Evolutionary conservation across 805 yeast species (phyloP), one percentile per base, ranked within the genome.

Genomic region (Danielia reshetovae): DNA sequence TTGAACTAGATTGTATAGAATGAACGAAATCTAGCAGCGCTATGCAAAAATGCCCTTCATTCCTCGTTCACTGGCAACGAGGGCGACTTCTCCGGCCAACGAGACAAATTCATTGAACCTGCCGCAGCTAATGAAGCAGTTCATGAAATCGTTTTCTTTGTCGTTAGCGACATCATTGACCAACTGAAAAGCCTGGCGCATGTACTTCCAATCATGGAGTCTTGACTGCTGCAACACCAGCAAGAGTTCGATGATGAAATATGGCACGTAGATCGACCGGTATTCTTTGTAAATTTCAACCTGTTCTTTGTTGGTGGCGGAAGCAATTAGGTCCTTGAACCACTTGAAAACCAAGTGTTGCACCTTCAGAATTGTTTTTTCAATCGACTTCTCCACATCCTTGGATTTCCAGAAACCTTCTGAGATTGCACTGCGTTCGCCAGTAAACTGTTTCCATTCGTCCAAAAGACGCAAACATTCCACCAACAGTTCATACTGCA

Each of bases 191-290:
- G 90, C 89, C 37, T 71, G 72, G 25, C 59, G 57, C 37, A 79
- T 62, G 43, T 78, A 76, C 28, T 50, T 53, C 62, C 65, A 55
- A 45, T 58, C 62, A 28, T 64, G 65, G 16, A 50, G 45, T 39
- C 70, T 52, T 7, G 71, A 58, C 28, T 49, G 47, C 42, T 58
- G 56, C 45, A 58, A 62, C 6, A 82, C 72, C 30, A 74, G 74
- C 45, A 84, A 75, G 32, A 84, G 62, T 46, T 82, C 85, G 36
- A 82, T 75, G 23, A 86, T 69, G 36, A 87, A 56, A 43, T 72
- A 74, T 11, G 97, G 96, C 5, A 86, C 72, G 56, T 86, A 88
- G 13, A 77, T 56, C 8, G 77, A 66, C 49, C 95, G 74, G 32
- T 85, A 63, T 34, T 75, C 81, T 29, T 59, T 58, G 34, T 73